Evolutionary conservation across 2,329 filamentous ascomycete species (phyloP).

Genomic region (Penicillium psychrosexuale): DNA sequence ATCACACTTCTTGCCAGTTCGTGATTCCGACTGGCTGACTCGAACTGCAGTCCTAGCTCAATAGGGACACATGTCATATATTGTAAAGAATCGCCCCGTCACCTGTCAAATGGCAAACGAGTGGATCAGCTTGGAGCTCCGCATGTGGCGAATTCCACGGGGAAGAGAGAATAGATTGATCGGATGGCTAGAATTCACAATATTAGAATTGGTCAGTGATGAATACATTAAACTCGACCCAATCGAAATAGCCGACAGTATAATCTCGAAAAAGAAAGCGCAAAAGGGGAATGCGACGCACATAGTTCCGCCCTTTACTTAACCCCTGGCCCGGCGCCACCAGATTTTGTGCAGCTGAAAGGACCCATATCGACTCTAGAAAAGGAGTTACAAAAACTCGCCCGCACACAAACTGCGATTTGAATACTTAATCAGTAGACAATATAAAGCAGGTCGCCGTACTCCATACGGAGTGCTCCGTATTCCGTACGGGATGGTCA

Average conservation of each 20-base stretch:
- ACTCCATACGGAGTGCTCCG: neutral
- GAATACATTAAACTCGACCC: neutral
- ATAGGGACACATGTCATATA: conserved; percentile 1
- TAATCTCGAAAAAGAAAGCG: neutral
- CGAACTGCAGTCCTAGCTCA: neutral
- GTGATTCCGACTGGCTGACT: neutral
- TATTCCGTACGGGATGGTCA: neutral
- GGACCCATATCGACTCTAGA: conserved; percentile 14
- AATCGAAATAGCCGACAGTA: neutral
- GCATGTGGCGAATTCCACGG: conserved; percentile 6
- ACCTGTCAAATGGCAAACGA: neutral
- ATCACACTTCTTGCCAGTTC: neutral
- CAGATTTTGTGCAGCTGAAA: conserved; percentile 19
- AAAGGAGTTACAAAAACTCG: conserved; percentile 13
- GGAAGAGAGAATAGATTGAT: neutral
- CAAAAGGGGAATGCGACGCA: neutral
- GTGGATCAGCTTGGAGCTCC: neutral
- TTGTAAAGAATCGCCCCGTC: neutral
- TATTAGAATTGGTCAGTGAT: neutral
- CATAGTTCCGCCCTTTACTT: neutral
- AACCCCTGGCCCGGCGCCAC: conserved; percentile 7
- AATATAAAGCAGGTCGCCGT: neutral
- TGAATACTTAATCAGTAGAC: neutral
- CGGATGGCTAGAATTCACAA: neutral
- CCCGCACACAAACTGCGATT: neutral